Conservation (phyloP, 768 basidiomycete genomes). For the Pleurotus eryngii region DNA sequence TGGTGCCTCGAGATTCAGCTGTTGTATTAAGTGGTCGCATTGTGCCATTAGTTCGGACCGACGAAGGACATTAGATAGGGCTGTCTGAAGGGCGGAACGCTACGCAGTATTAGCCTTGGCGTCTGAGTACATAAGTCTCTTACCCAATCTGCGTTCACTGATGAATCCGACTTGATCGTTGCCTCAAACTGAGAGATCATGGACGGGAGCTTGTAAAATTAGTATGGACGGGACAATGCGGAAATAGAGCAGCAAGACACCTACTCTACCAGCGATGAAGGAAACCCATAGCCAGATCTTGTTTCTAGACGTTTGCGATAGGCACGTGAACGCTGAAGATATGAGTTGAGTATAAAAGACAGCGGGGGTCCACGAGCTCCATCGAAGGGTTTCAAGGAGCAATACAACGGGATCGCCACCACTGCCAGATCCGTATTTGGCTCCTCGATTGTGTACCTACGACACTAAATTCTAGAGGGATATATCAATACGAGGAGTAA, state of each 20-base stretch:
- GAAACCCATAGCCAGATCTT: conserved; percentile 56
- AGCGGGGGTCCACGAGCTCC: conserved; percentile 59
- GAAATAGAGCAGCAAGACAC: conserved; percentile 18
- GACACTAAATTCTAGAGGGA: not conserved
- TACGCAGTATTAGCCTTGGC: conserved; percentile 13
- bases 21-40: conserved; percentile 47
- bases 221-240: not conserved
- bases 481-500: not conserved
- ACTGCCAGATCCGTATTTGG: conserved; percentile 64
- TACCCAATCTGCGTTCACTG: conserved; percentile 59
- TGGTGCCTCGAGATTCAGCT: conserved; percentile 13
- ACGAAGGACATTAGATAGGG: conserved; percentile 44
- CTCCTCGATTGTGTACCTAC: conserved; percentile 57
- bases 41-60: conserved; percentile 52
- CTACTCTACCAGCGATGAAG: conserved; percentile 70
- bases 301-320: conserved; percentile 45
- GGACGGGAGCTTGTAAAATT: conserved; percentile 50
- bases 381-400: conserved; percentile 54
- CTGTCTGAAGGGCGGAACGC: conserved; percentile 44
- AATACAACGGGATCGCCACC: conserved; percentile 47
- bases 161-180: conserved; percentile 48
- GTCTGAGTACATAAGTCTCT: conserved; percentile 13
- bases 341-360: conserved; percentile 70
- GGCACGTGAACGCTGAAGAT: conserved; percentile 57
- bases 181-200: conserved; percentile 56